These are phyloP conservation scores for Zea mays DNA, from an alignment of 176 grass and related monocot genomes.

Conservation along the genomic window Zm-B73-REFERENCE-NAM-5.0 NC_050099.1:159014001-159014500, in stretches of 20 bases:
- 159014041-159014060: constrained; percentile 7
- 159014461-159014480: constrained; percentile 94
- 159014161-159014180: constrained; percentile 8
- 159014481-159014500: constrained; percentile 94
- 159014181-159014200: constrained; percentile 2
- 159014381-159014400: constrained; percentile 45
- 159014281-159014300: constrained; percentile 98
- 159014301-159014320: constrained; percentile 98
- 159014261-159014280: constrained; percentile 7
- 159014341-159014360: constrained; percentile 99
- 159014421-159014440: constrained; percentile 27
- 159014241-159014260: constrained; percentile 32
- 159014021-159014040: constrained; percentile 7
- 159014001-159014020: neutral
- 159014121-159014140: constrained; percentile 16
- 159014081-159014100: neutral
- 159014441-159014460: constrained; percentile 23
- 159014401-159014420: constrained; percentile 1
- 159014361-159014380: constrained; percentile 48
- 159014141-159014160: constrained; percentile 14
- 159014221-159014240: constrained; percentile 22
- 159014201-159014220: constrained; percentile 27
- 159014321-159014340: constrained; percentile 96
- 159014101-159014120: constrained; percentile 16
- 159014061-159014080: neutral